Evolutionary conservation across 345 rosid genomes (phyloP), one percentile per base, ranked within the genome.

Genomic region (Limnanthes douglasii): DNA sequence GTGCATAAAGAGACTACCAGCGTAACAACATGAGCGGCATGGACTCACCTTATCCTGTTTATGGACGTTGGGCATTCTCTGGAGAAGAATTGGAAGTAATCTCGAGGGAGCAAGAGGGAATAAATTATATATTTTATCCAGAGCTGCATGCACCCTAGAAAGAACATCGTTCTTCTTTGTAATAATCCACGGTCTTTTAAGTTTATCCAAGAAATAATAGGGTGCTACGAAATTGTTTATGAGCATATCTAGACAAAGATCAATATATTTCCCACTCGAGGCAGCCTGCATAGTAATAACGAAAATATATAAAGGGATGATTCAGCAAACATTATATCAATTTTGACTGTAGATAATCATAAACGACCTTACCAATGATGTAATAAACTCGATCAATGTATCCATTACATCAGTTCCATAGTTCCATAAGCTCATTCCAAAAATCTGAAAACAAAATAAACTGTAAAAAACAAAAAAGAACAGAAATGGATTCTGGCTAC

Each of bases 61-160:
- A 45, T 70, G 48, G 11, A 42, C 40, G n/a, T 45, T 59, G 11
- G 86, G 92, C 84, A 74, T 69, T 37, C 50, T 46, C 22, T 62
- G 73, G 45, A 65, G 41, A 44, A 88, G 71, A 8, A 72, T 44
- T 41, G 62, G 39, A 18, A 61, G 47, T 51, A 88, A 53, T 57
- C 71, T 72, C 37, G 53, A 41, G 12, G 94, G 80, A 16, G 83
- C 72, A 44, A 76, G 80, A 56, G 97, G 97, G 31, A 79, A 70
- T 64, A 78, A 57, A 24, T 53, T 30, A 57, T 60, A 24, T 32
- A 88, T 79, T 54, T 44, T 48, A 43, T 68, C 43, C 25, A 88
- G 50, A n/a, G 86, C 71, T 3, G 53, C 47, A 62, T 80, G 98
- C 46, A 90, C 76, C 19, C 68, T 66, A 21, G 84, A 56, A 28